Conservation (phyloP, 2,329 filamentous ascomycete species). For the Phaeosphaeriaceae sp. region DNA sequence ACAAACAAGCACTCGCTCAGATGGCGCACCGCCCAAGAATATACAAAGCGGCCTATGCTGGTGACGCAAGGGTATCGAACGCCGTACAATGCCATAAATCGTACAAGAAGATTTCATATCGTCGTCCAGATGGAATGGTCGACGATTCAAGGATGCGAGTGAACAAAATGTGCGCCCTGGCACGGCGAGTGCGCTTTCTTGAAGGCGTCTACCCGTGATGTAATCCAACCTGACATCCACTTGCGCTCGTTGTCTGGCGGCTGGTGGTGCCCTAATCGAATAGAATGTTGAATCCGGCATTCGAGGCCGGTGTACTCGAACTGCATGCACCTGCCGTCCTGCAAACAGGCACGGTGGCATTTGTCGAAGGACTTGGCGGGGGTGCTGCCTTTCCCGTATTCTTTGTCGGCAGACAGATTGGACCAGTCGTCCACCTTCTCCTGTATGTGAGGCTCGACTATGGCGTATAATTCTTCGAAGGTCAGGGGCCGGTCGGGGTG, state of each 20-base stretch:
- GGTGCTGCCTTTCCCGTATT: constrained; percentile 23
- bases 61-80: constrained; percentile 40
- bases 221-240: constrained; percentile 43
- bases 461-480: constrained; percentile 43
- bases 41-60: constrained; percentile 13
- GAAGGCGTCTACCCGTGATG: constrained; percentile 36
- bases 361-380: constrained; percentile 34
- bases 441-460: constrained; percentile 36
- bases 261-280: constrained; percentile 39
- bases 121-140: constrained; percentile 5
- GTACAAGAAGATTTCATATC: constrained; percentile 27
- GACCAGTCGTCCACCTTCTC: constrained; percentile 40
- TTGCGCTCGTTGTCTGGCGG: constrained; percentile 24
- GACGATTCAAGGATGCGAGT: constrained; percentile 40
- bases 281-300: constrained; percentile 36
- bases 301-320: constrained; percentile 39
- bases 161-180: constrained; percentile 41
- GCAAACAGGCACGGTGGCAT: constrained; percentile 37
- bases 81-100: constrained; percentile 37
- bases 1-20: constrained; percentile 3
- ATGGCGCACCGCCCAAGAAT: constrained; percentile 9
- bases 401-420: constrained; percentile 41
- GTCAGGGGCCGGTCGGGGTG: constrained; percentile 36
- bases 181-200: constrained; percentile 38
- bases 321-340: constrained; percentile 40